Evolutionary conservation across 73 alveolate genomes (phyloP).

Genomic region (Diophrys appendiculata): DNA sequence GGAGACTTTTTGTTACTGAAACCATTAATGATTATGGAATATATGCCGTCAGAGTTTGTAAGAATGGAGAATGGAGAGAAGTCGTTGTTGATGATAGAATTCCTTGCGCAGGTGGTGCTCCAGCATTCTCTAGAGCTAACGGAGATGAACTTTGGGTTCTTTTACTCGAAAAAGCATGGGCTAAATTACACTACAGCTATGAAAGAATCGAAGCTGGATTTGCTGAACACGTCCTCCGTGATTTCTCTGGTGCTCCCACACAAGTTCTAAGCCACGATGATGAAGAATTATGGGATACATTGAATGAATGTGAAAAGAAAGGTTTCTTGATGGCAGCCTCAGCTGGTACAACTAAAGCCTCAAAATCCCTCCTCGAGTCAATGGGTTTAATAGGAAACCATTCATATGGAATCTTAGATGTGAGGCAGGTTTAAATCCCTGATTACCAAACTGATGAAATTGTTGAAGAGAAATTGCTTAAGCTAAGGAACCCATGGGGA

Average conservation of each 20-base stretch:
- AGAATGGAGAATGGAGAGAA: constrained; percentile 76
- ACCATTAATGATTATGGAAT: constrained; percentile 48
- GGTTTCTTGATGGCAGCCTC: constrained; percentile 80
- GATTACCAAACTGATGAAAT: constrained; percentile 27
- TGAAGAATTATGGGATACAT: constrained; percentile 71
- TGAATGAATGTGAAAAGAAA: constrained; percentile 69
- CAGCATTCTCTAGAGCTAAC: constrained; percentile 78
- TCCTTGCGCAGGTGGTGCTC: constrained; percentile 77
- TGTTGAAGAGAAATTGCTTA: constrained; percentile 58
- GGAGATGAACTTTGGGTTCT: constrained; percentile 93
- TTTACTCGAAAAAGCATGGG: constrained; percentile 94
- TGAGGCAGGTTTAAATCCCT: constrained; percentile 57
- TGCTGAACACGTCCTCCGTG: constrained; percentile 86
- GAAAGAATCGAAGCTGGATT: constrained; percentile 90
- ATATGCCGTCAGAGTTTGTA: constrained; percentile 49
- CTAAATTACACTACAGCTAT: constrained; percentile 89
- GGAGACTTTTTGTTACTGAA: constrained; percentile 56
- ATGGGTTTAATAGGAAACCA: constrained; percentile 91
- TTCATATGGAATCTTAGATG: constrained; percentile 91
- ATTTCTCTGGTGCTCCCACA: constrained; percentile 95
- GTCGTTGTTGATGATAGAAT: constrained; percentile 77
- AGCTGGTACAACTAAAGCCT: constrained; percentile 84
- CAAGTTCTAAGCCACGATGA: constrained; percentile 82
- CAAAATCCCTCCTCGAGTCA: constrained; percentile 75
- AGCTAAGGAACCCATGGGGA: constrained; percentile 98